A percentile compares a stretch with the other conserved stretches of the same genome.
Evolutionary conservation across 164 flowering plant species (phyloP).

Genomic region (Magnolia changhungtana): DNA sequence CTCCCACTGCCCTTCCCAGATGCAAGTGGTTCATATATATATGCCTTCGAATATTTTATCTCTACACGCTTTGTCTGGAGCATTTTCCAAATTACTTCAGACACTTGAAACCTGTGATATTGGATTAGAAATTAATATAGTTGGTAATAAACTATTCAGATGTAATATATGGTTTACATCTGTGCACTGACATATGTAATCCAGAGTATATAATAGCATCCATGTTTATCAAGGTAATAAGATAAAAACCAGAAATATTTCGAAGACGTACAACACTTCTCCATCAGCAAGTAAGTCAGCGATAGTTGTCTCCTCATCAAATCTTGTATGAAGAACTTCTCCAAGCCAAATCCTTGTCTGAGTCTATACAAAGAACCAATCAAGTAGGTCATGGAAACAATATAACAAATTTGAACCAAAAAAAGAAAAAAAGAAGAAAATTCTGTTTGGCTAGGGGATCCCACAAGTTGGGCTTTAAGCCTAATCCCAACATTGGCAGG

Average conservation of each 20-base stretch:
- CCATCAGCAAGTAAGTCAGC: slow-evolving; percentile 71
- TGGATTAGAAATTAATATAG: neutral
- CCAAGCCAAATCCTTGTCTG: slow-evolving; percentile 77
- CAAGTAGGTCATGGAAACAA: neutral
- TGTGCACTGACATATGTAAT: too few relatives aligned
- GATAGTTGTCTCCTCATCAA: slow-evolving; percentile 42
- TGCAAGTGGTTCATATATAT: slow-evolving; percentile 24
- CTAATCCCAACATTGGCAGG: too few relatives aligned
- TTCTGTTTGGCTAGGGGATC: too few relatives aligned
- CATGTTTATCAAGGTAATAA: neutral
- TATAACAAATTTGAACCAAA: neutral
- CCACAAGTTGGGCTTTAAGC: too few relatives aligned
- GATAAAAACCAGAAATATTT: neutral
- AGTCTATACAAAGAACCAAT: slow-evolving; percentile 29
- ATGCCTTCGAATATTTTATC: slow-evolving; percentile 32
- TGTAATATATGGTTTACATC: neutral
- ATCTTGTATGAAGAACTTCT: slow-evolving; percentile 51
- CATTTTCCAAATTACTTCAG: slow-evolving; percentile 52
- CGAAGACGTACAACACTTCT: slow-evolving; percentile 49
- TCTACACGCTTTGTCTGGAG: slow-evolving; percentile 30
- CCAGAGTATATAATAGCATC: neutral
- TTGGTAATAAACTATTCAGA: neutral
- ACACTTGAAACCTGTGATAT: slow-evolving; percentile 46
- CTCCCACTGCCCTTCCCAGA: slow-evolving; percentile 49
- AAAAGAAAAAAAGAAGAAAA: neutral